Conservation (phyloP, 2,329 filamentous ascomycete species). For the Colletotrichum tofieldiae region DNA sequence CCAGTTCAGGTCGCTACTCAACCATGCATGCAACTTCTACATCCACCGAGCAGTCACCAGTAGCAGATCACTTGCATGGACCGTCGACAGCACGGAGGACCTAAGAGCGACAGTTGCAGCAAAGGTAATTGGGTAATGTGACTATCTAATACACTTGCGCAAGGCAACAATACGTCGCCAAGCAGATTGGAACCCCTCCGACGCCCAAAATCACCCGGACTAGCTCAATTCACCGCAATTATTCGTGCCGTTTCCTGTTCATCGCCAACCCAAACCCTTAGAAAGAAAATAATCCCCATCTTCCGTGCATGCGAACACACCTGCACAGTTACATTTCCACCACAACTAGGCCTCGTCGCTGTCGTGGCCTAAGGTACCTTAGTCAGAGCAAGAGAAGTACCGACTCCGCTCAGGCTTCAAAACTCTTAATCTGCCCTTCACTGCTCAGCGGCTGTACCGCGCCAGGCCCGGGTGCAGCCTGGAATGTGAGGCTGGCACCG, state of each 20-base stretch:
- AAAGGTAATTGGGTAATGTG: constrained; percentile 10
- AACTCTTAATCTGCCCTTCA: constrained; percentile 71
- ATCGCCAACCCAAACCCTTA: constrained; percentile 31
- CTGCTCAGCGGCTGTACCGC: constrained; percentile 70
- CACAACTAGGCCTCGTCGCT: neutral
- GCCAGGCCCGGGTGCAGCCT: constrained; percentile 59
- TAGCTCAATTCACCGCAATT: constrained; percentile 36
- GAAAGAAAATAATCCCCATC: constrained; percentile 8
- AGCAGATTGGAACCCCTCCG: constrained; percentile 33
- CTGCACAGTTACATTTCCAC: neutral
- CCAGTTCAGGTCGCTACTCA: neutral
- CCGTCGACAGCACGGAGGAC: neutral
- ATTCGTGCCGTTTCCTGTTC: constrained; percentile 36
- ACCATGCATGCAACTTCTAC: neutral
- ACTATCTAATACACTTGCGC: constrained; percentile 37
- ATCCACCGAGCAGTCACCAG: neutral
- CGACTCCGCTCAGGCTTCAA: constrained; percentile 62
- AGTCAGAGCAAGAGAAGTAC: neutral
- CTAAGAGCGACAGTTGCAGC: neutral
- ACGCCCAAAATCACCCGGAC: constrained; percentile 31
- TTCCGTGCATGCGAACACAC: constrained; percentile 3
- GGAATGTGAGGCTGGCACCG: constrained; percentile 69
- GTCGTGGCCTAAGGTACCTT: neutral
- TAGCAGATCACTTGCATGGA: neutral
- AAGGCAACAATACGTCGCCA: constrained; percentile 18